A percentile compares a stretch with the other conserved stretches of the same genome.
These are phyloP conservation scores for Lizonia empirigonia DNA, from an alignment of 2,329 filamentous ascomycete genomes.

Conservation along the genomic window DNA sequence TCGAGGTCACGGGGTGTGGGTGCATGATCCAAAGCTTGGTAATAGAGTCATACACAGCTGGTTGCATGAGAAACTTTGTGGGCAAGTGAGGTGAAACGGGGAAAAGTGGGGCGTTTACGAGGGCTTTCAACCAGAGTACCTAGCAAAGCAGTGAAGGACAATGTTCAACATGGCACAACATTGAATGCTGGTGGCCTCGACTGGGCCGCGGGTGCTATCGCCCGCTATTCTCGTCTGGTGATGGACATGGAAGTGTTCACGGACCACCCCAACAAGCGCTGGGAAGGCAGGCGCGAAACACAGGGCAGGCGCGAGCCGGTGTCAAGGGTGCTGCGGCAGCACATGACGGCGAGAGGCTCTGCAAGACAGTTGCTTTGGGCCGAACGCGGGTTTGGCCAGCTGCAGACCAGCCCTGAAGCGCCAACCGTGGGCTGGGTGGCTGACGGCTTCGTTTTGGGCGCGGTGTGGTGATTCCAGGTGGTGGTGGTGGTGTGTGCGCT, in stretches of 20 bases:
- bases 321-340: not conserved
- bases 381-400: not conserved
- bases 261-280: constrained; percentile 13
- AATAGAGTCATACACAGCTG: constrained; percentile 19
- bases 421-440: constrained; percentile 2
- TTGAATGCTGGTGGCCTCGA: not conserved
- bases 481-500: constrained; percentile 6
- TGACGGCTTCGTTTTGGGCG: constrained; percentile 9
- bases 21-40: not conserved
- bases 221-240: constrained; percentile 1
- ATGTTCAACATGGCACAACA: not conserved
- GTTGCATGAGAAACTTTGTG: constrained; percentile 24
- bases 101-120: constrained; percentile 7
- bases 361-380: not conserved
- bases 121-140: not conserved
- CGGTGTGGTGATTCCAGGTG: constrained; percentile 20
- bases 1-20: constrained; percentile 1
- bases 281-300: not conserved
- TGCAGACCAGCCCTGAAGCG: too few relatives aligned
- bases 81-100: constrained; percentile 26
- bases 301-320: not conserved
- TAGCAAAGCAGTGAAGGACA: not conserved
- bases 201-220: constrained; percentile 1
- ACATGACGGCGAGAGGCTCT: not conserved
- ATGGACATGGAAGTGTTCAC: constrained; percentile 5